phyloP scores from a whole-genome alignment of 129 eudicot genomes.

The Artemisia annua region DNA sequence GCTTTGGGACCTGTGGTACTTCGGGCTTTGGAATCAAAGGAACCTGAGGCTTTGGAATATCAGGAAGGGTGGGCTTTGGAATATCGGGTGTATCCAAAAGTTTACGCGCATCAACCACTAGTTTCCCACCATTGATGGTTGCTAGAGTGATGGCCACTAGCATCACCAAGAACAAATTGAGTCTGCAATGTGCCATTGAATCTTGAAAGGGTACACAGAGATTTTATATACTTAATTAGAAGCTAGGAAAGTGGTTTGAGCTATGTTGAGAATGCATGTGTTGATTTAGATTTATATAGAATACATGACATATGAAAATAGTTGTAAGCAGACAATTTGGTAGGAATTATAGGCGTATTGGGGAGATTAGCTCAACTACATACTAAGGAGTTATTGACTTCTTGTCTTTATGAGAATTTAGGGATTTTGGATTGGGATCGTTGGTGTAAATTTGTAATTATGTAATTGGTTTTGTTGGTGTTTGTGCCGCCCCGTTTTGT shows the following conservation, averaged over 20 bases:
- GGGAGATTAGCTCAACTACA: constrained; percentile 26
- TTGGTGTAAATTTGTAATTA: too few species aligned
- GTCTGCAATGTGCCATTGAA: constrained; percentile 20
- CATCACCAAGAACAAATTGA: constrained; percentile 15
- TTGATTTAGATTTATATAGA: constrained; percentile 19
- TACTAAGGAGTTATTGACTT: too few species aligned
- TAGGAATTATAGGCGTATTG: constrained; percentile 2
- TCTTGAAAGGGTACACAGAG: not conserved
- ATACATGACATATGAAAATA: constrained; percentile 1
- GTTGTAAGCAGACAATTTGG: constrained; percentile 9
- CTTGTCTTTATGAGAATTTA: too few species aligned
- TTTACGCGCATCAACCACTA: constrained; percentile 15
- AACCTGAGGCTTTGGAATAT: too few species aligned
- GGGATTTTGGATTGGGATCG: too few species aligned
- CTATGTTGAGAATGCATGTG: constrained; percentile 7
- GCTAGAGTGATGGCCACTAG: constrained; percentile 19
- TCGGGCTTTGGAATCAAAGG: too few species aligned
- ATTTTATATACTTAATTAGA: not conserved
- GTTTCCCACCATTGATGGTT: constrained; percentile 6
- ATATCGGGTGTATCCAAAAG: constrained; percentile 23
- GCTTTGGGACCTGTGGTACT: too few species aligned
- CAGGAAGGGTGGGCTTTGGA: constrained; percentile 4
- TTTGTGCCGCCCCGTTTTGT: too few species aligned
- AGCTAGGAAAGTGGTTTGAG: not conserved
- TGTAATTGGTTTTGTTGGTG: too few species aligned